Percentiles rank a stretch among this genome's conserved stretches.
Conservation (phyloP, 345 rosid genomes). For the Citropsis articulata region DNA sequence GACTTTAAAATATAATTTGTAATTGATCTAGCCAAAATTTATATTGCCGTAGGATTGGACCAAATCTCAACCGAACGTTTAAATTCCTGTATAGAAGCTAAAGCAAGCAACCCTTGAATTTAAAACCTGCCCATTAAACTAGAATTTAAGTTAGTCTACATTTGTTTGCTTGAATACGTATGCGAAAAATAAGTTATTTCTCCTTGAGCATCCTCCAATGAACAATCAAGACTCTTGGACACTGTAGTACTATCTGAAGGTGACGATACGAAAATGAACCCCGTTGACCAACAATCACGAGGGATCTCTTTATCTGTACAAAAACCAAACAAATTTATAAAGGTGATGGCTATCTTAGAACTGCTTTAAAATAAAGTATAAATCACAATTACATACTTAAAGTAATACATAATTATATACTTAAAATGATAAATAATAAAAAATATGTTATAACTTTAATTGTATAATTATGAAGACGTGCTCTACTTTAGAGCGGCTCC, state of each 20-base stretch:
- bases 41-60: background rate
- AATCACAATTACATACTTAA: fast-evolving
- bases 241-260: background rate
- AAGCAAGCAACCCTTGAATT: background rate
- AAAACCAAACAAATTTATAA: background rate
- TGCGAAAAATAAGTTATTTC: background rate
- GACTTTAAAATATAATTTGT: background rate
- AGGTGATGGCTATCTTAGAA: too few species aligned
- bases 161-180: conserved; percentile 1
- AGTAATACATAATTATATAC: fast-evolving
- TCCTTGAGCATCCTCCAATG: background rate
- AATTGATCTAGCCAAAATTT: background rate
- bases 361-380: too few species aligned
- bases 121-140: background rate
- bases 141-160: background rate
- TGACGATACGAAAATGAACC: conserved; percentile 16
- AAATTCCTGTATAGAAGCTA: background rate
- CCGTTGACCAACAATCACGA: background rate
- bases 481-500: fast-evolving
- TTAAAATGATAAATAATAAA: too few species aligned
- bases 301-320: background rate
- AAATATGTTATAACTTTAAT: too few species aligned
- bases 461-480: fast-evolving
- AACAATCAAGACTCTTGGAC: background rate
- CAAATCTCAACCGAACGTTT: conserved; percentile 18